A percentile compares a stretch with the other conserved stretches of the same genome.
Conservation (phyloP, 805 yeast genomes). For the Myxozyma neglecta region DNA sequence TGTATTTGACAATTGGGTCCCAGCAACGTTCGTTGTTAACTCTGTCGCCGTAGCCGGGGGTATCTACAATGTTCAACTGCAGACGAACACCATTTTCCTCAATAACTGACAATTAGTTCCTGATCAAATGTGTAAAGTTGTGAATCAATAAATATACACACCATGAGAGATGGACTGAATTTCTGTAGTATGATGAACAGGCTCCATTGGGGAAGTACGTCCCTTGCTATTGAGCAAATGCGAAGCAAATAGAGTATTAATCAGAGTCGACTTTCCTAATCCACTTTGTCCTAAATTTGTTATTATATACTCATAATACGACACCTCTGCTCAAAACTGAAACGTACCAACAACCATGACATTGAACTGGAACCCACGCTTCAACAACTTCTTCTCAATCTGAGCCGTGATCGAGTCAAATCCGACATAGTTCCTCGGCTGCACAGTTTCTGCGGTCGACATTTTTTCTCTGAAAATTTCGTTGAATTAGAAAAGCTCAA, state of each 20-base stretch:
- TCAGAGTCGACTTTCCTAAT: conserved; percentile 87
- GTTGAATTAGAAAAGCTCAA: background rate
- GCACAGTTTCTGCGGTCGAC: conserved; percentile 36
- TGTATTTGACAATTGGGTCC: conserved; percentile 90
- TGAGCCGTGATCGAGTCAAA: conserved; percentile 95
- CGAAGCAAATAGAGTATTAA: conserved; percentile 86
- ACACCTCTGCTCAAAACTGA: background rate
- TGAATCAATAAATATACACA: background rate
- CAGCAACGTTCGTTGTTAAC: conserved; percentile 70
- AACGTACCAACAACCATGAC: conserved; percentile 78
- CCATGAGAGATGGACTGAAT: conserved; percentile 37
- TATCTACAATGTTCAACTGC: conserved; percentile 85
- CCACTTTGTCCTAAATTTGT: conserved; percentile 60
- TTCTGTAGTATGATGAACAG: conserved; percentile 67
- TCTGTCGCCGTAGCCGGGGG: conserved; percentile 98
- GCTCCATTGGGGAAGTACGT: conserved; percentile 63
- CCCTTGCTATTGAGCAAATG: conserved; percentile 75
- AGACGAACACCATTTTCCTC: conserved; percentile 85
- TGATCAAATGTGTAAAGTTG: background rate
- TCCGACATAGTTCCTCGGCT: conserved; percentile 84
- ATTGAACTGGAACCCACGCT: conserved; percentile 91
- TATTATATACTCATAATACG: background rate
- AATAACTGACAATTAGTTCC: conserved; percentile 43
- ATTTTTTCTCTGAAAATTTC: background rate
- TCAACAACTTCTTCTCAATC: conserved; percentile 86